These are phyloP conservation scores for Colletotrichum filicis DNA, from an alignment of 2,329 filamentous ascomycete genomes.

Conservation along the genomic window DNA sequence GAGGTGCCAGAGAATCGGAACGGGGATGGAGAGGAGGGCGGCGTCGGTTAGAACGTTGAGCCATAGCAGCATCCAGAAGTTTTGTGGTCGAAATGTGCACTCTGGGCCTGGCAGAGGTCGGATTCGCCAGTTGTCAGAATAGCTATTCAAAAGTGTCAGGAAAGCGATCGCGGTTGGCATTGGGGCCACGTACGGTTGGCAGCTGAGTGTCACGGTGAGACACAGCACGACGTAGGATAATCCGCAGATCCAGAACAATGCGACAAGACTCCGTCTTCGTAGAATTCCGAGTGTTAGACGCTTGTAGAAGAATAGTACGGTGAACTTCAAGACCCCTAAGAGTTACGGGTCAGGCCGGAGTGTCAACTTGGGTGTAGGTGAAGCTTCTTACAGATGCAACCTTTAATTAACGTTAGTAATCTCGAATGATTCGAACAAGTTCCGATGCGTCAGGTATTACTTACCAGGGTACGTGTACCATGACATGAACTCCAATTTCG, in stretches of 20 bases:
- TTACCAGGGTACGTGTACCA: conserved; percentile 39
- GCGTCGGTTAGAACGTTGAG: conserved; percentile 41
- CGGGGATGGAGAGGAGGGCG: conserved; percentile 40
- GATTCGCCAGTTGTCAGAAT: conserved; percentile 40
- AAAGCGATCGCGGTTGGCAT: too few relatives aligned
- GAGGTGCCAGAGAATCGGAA: conserved; percentile 40
- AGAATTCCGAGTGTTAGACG: conserved; percentile 37
- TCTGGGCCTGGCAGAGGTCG: conserved; percentile 37
- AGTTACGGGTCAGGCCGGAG: not conserved
- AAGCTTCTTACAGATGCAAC: conserved; percentile 39
- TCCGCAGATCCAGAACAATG: conserved; percentile 38
- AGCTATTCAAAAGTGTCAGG: not conserved
- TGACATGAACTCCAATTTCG: conserved; percentile 40
- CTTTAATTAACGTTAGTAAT: not conserved
- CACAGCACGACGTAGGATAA: conserved; percentile 35
- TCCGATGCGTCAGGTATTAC: too few relatives aligned
- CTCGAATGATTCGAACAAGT: too few relatives aligned
- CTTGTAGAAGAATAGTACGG: conserved; percentile 41
- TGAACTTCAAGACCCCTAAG: conserved; percentile 41
- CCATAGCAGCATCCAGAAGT: conserved; percentile 38
- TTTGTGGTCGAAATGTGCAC: conserved; percentile 37
- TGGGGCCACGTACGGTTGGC: conserved; percentile 23
- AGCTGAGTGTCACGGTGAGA: conserved; percentile 33
- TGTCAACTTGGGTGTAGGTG: too few relatives aligned
- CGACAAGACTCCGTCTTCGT: conserved; percentile 33